Evolutionary conservation across 345 rosid species (phyloP), one percentile per base, ranked within the genome.

Genomic region (Boechera retrofracta): DNA sequence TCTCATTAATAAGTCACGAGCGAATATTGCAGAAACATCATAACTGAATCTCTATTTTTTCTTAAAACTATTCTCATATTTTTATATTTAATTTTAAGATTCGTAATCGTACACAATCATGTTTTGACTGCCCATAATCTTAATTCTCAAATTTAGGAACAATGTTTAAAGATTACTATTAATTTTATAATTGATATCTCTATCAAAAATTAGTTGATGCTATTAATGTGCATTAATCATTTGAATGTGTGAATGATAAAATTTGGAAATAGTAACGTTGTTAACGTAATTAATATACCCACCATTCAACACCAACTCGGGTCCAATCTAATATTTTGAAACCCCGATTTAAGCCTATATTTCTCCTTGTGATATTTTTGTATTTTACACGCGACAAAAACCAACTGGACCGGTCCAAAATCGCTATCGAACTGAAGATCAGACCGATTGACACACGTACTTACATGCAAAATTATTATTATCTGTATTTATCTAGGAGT

Each of bases 1-100:
- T 16, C 48, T 71, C 76, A 63, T 36, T 5, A 38, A 56, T 6
- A 64, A 65, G 62, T 65, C 77, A 78, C 81, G 77, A 77, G 81
- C 72, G 67, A 48, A 10, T 72, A 49, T 65, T 71, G 51, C 69
- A 38, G 60, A 39, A 69, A 31, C 70, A 62, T 52, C 70, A 53
- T 56, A 59, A 51, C 16, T 52, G 64, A 52, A 21, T 41, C 48
- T 76, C 11, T 68, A 2, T 31, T 32, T 47, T 47, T 35, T 52
- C 35, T 60, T 1, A 21, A 62, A 61, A 5, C 5, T 26, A 26
- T 26, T 33, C 31, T 51, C 35, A 6, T 3, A 15, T 7, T 2
- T 9, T 1, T 18, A 33, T 39, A 31, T 41, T 60, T 60, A 42
- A 51, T 51, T 18, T 38, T 41, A 39, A 61, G 57, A 61, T 69